A percentile compares a stretch with the other conserved stretches of the same genome.
Evolutionary conservation across 75 land plant species (phyloP).

Genomic region (Azolla pinnata): DNA sequence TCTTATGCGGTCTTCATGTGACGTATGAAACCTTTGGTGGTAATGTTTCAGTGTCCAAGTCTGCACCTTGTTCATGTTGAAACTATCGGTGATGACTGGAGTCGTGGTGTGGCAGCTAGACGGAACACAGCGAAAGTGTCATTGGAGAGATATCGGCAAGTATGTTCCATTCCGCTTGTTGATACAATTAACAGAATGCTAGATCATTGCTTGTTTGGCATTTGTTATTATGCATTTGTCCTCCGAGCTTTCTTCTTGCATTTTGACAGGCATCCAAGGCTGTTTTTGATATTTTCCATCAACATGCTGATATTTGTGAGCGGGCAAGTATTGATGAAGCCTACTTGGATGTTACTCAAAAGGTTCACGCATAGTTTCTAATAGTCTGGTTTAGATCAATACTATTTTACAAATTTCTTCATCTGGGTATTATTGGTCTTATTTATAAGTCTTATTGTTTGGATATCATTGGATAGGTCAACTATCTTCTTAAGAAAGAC

Average conservation of each 20-base stretch:
- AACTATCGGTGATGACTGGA: constrained; percentile 18
- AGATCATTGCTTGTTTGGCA: too few species aligned
- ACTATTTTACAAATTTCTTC: too few species aligned
- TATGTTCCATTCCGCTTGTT: too few species aligned
- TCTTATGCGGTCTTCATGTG: too few species aligned
- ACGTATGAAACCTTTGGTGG: not conserved
- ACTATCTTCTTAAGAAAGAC: constrained; percentile 10
- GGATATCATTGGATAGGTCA: constrained; percentile 8
- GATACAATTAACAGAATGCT: too few species aligned
- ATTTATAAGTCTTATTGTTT: not conserved
- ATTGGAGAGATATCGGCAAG: constrained; percentile 31
- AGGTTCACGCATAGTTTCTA: constrained; percentile 10
- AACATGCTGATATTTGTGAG: constrained; percentile 24
- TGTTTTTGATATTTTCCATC: constrained; percentile 22
- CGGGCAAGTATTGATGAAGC: constrained; percentile 36
- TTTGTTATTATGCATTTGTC: too few species aligned
- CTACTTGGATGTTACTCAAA: constrained; percentile 24
- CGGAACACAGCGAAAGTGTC: constrained; percentile 15
- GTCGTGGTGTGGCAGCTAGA: constrained; percentile 4
- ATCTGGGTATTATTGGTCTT: not conserved
- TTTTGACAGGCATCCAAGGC: constrained; percentile 20
- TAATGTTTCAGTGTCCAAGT: constrained; percentile 21
- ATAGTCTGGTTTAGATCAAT: too few species aligned
- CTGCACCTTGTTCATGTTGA: constrained; percentile 29
- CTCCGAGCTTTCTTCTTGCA: too few species aligned